A percentile compares a stretch with the other conserved stretches of the same genome.
phyloP scores from a whole-genome alignment of 495 filamentous ascomycete genomes.

The Cenococcum geophilum region DNA sequence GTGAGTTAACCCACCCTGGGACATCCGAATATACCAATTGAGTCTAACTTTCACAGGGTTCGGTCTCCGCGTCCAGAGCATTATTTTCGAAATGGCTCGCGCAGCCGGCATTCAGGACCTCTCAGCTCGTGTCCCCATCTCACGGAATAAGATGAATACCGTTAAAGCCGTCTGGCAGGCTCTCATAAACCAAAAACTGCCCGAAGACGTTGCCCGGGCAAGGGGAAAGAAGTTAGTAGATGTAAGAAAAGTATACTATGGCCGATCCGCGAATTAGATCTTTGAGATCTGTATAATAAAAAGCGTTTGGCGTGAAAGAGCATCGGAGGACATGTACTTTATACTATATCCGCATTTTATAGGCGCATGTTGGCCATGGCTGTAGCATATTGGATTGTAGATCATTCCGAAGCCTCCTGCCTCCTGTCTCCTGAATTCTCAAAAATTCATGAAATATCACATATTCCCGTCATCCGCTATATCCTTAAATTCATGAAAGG shows the following conservation, averaged over 20 bases:
- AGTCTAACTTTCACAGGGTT: conserved; percentile 55
- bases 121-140: conserved; percentile 66
- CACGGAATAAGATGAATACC: conserved; percentile 91
- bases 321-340: conserved; percentile 2
- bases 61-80: conserved; percentile 79
- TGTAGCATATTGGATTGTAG: conserved; percentile 3
- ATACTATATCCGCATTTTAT: conserved; percentile 13
- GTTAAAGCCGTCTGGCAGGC: conserved; percentile 85
- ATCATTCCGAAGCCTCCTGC: conserved; percentile 5
- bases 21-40: neutral
- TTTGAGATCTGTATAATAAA: conserved; percentile 2
- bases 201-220: conserved; percentile 80
- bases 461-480: too few species aligned
- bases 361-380: neutral
- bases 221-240: conserved; percentile 92
- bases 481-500: neutral
- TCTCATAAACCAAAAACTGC: conserved; percentile 71
- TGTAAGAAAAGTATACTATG: conserved; percentile 95
- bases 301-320: neutral
- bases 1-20: conserved; percentile 47
- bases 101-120: conserved; percentile 79
- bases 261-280: conserved; percentile 51
- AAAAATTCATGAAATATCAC: neutral
- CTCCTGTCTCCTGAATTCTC: neutral
- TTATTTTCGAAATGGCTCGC: conserved; percentile 88